Base-by-base conservation (phyloP, 345 rosid genomes). In the Arabidopsis suecica region DNA sequence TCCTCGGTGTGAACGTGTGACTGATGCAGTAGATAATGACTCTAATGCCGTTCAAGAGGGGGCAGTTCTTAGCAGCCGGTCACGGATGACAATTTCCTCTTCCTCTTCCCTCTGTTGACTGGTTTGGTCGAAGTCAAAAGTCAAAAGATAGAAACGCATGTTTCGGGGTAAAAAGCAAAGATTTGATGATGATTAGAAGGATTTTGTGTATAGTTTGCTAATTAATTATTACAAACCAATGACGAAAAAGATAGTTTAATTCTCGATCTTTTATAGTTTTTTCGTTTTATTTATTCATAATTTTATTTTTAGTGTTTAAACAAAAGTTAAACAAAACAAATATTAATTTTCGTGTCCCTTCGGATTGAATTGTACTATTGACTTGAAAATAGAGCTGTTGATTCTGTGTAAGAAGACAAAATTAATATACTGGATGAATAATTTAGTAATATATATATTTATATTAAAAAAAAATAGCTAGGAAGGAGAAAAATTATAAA, bases 1-100 rank as follows among this genome's bases (percentile, higher is more conserved):
- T 59, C 79, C 79, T 49, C 62, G 72, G 40, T 79, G 82, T 50
- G 79, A 79, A 68, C 47, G 60, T 68, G 61, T 77, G 71, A 40
- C 82, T 33, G 32, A 76, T 45, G 30, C 75, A 49, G 11, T 58
- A 62, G 60, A 60, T 62, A 45, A 37, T 45, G 80, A 45, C 25
- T 69, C 79, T 42, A 54, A 36, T 69, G 75, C 76, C 66, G 66
- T 77, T 13, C 9, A 71, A 9, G 71, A 77, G 11, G 76, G 72
- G 66, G 42, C 69, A 51, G 64, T 58, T 34, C 37, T 14, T 16
- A 77, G 55, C 47, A 70, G 66, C 53, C 30, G 65, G 66, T 71
- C 68, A 65, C 34, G 73, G 30, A 72, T 72, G 69, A 60, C 73
- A 40, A 77, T 58, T 77, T 71, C 77, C 11, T 71, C 76, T 71